A percentile compares a stretch with the other conserved stretches of the same genome.
Conservation (phyloP, 208 protist genomes). For the Acanthamoeba triangularis region DNA sequence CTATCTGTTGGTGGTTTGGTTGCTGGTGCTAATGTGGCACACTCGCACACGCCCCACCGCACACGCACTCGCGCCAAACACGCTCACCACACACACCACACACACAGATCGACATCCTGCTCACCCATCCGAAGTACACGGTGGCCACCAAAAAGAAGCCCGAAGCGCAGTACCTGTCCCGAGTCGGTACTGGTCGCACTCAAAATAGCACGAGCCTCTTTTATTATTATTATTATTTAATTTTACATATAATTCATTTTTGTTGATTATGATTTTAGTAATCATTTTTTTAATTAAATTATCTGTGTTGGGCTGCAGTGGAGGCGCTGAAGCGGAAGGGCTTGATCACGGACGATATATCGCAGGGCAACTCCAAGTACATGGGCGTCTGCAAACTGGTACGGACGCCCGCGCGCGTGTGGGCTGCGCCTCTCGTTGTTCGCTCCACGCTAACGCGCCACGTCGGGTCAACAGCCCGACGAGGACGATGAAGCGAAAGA, state of each 20-base stretch:
- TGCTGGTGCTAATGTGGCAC: neutral
- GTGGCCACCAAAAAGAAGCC: constrained; percentile 54
- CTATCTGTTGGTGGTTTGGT: neutral
- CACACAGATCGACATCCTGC: constrained; percentile 80
- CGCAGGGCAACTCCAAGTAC: constrained; percentile 78
- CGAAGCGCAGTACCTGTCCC: constrained; percentile 63
- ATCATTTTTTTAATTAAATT: neutral
- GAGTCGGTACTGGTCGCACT: neutral
- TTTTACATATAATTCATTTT: neutral
- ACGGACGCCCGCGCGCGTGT: neutral
- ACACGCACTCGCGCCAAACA: no score
- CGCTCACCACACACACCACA: neutral
- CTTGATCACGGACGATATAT: constrained; percentile 77
- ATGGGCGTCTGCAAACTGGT: constrained; percentile 78
- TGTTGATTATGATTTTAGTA: neutral
- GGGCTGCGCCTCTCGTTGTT: neutral
- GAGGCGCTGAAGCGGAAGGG: constrained; percentile 49
- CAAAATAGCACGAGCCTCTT: no score
- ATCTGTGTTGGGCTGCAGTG: neutral
- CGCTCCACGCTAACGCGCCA: no score
- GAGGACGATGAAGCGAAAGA: neutral
- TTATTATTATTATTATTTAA: neutral
- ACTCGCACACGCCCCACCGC: no score
- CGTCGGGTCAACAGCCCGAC: neutral
- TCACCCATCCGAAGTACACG: constrained; percentile 80